Percentiles rank a stretch among this genome's conserved stretches.
Evolutionary conservation across 257 asterid species (phyloP).

Genomic region (Rehmannia glutinosa): DNA sequence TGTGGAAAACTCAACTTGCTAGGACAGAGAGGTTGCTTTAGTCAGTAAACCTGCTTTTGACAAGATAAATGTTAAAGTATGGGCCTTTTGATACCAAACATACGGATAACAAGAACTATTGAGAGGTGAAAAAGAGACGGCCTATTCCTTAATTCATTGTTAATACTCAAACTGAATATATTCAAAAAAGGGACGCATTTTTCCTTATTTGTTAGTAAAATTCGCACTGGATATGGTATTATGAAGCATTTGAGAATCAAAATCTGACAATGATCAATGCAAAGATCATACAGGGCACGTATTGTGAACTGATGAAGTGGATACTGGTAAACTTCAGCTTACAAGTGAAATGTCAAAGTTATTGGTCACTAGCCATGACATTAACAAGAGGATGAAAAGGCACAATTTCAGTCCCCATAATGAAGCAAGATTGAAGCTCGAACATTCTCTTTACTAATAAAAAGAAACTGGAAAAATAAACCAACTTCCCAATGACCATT

Average conservation of each 20-base stretch:
- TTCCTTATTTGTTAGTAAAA: background rate
- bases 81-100: background rate
- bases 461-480: background rate
- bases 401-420: background rate
- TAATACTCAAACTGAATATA: background rate
- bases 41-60: background rate
- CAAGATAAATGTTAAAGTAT: background rate
- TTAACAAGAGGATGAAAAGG: background rate
- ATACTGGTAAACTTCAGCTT: background rate
- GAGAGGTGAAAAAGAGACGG: background rate
- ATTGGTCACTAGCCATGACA: background rate
- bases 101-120: background rate
- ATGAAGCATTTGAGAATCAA: background rate
- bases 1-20: background rate
- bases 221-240: background rate
- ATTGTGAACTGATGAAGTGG: background rate
- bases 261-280: background rate
- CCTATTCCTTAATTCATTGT: background rate
- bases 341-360: background rate
- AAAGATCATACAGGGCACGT: background rate
- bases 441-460: no score
- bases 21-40: background rate
- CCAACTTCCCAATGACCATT: background rate
- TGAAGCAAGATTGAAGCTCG: background rate
- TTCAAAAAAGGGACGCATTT: background rate